Evolutionary conservation across 2,329 filamentous ascomycete genomes (phyloP), one percentile per base, ranked within the genome.

Genomic region (Colletotrichum chrysophilum): DNA sequence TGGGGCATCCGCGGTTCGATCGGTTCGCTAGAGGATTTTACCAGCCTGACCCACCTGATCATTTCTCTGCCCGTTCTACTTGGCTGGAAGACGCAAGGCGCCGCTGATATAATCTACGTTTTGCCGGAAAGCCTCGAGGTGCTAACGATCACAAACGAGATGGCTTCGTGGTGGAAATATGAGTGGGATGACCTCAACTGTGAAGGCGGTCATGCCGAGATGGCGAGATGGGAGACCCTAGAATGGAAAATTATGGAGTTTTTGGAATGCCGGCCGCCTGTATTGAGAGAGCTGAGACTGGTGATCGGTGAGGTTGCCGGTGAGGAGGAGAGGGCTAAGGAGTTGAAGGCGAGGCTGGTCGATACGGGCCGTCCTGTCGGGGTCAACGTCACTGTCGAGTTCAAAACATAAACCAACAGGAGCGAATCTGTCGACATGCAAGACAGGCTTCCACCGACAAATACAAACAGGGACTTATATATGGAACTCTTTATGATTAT

Each of bases 131-230:
- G 12, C 12, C 21, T 71, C 12, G 60, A 71, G 8, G 13, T 10
- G 16, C 16, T 71, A 2, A 66, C 60, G 4, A 13, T 71, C 6
- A 71, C 69, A 5, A 66, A 58, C 13, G 60, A 71, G 65, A 71
- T 71, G 69, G 10, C 36, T 32, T 71, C 26, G 3, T 71, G 69
- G 69, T 60, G 69, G 69, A 48, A 28, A 7, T 71, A 66, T 28
- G 14, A n/a, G 32, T 71, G 69, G 69, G 48, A 67, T 64, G 69
- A 67, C 10, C 28, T 66, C 4, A 28, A 71, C 7, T n/a, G 62
- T 62, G 62, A 67, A 13, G 18, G 7, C 6, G 24, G 13, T 34
- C 4, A 58, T 16, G 61, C 18, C 3, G 14, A 32, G 26, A 1
- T 0, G 66, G 65, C 0, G n/a, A 52, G 6, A 21, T 52, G 43